A percentile compares a stretch with the other conserved stretches of the same genome.
Evolutionary conservation across 352 stramenopile genomes (phyloP).

Genomic region (Globisporangium nagaii): DNA sequence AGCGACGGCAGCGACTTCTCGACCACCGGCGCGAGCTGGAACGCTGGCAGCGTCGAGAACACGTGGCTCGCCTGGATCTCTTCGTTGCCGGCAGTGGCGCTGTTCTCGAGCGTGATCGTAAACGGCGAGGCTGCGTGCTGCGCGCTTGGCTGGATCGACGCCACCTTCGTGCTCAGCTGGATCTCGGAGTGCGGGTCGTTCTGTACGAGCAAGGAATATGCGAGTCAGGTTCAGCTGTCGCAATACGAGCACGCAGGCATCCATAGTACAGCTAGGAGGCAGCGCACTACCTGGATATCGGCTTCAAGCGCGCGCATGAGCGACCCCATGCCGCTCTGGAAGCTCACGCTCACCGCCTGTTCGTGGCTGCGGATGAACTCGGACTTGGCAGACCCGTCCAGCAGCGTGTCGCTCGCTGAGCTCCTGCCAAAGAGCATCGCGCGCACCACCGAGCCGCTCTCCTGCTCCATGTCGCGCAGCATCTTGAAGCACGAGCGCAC

Average conservation of each 20-base stretch:
- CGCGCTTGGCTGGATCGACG: conserved; percentile 11
- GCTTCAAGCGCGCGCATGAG: conserved; percentile 51
- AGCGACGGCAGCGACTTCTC: conserved; percentile 37
- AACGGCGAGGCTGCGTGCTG: conserved; percentile 15
- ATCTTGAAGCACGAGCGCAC: conserved; percentile 77
- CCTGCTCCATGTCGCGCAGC: conserved; percentile 70
- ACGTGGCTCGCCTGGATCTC: conserved; percentile 57
- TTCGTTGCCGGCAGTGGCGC: conserved; percentile 12
- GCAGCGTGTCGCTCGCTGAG: conserved; percentile 28
- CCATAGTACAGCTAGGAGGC: too few relatives aligned
- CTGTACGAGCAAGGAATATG: background rate
- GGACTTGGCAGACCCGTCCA: conserved; percentile 68
- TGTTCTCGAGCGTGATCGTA: conserved; percentile 35
- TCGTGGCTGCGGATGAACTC: conserved; percentile 66
- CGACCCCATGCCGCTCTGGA: conserved; percentile 69
- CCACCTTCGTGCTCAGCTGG: conserved; percentile 31
- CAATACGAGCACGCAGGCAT: background rate
- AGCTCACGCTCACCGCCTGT: conserved; percentile 82
- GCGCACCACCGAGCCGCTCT: conserved; percentile 73
- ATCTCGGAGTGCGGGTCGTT: conserved; percentile 36
- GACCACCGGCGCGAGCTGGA: conserved; percentile 43
- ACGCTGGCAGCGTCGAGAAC: conserved; percentile 74
- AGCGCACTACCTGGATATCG: conserved; percentile 38
- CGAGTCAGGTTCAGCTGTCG: background rate
- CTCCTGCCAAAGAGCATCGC: conserved; percentile 53